Evolutionary conservation across 371 early-diverging fungal genomes (phyloP).

Genomic region (Umbelopsis sp.): DNA sequence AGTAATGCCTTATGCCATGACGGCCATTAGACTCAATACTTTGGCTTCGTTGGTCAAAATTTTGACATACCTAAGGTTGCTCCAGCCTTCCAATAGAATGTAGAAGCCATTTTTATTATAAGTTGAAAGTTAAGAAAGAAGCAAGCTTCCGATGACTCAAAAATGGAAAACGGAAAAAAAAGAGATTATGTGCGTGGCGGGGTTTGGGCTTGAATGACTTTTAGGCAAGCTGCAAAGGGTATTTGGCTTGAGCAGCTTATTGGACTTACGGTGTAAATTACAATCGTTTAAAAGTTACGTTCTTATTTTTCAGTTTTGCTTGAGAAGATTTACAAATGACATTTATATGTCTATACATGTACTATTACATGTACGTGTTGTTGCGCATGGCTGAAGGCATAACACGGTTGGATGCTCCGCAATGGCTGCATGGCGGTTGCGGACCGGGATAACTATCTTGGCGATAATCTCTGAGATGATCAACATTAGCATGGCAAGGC

Average conservation of each 20-base stretch:
- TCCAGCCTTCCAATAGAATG: conserved; percentile 60
- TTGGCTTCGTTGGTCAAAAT: background rate
- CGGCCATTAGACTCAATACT: background rate
- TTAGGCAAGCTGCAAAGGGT: too few relatives aligned
- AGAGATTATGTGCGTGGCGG: too few relatives aligned
- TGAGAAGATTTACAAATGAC: background rate
- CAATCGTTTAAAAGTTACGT: background rate
- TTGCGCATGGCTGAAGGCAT: background rate
- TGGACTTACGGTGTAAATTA: background rate
- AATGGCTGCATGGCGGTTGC: background rate
- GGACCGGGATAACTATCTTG: background rate
- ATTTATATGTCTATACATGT: background rate
- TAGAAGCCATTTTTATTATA: conserved; percentile 39
- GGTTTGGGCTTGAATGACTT: too few relatives aligned
- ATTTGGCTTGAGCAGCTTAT: too few relatives aligned
- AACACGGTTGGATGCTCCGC: background rate
- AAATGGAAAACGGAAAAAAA: too few relatives aligned
- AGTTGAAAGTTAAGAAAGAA: too few relatives aligned
- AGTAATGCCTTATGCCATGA: conserved; percentile 56
- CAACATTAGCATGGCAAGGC: background rate
- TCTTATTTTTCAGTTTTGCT: background rate
- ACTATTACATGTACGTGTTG: background rate
- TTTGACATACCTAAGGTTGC: conserved; percentile 43
- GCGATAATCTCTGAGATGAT: background rate
- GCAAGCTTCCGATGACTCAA: too few relatives aligned